Conservation (phyloP, 2,329 filamentous ascomycete genomes). For the Fusarium tuaranense region DNA sequence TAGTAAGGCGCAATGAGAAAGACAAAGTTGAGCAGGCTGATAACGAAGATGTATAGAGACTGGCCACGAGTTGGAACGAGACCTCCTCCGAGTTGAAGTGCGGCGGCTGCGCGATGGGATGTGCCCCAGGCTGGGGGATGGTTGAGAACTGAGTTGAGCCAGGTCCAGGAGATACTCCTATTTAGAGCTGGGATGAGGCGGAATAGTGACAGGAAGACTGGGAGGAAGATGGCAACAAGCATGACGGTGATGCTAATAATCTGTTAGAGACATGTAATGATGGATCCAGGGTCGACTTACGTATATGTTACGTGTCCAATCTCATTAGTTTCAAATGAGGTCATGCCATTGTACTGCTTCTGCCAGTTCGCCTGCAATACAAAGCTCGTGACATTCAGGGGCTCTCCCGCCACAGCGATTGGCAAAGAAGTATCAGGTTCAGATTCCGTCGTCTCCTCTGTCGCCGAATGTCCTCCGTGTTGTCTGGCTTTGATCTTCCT, state of each 20-base stretch:
- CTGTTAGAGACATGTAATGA: not conserved
- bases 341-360: conserved; percentile 62
- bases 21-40: conserved; percentile 50
- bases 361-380: conserved; percentile 46
- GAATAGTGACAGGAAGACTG: conserved; percentile 48
- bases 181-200: conserved; percentile 49
- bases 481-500: conserved; percentile 21
- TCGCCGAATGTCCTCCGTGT: conserved; percentile 20
- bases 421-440: conserved; percentile 36
- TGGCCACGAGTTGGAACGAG: conserved; percentile 52
- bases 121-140: conserved; percentile 48
- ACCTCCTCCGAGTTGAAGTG: conserved; percentile 34
- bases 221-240: conserved; percentile 48
- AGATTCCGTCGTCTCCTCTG: conserved; percentile 7
- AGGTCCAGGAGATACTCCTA: conserved; percentile 40
- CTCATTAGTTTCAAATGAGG: conserved; percentile 63
- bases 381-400: conserved; percentile 50
- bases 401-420: conserved; percentile 35
- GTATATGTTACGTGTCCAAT: conserved; percentile 41
- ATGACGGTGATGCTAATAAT: conserved; percentile 36
- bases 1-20: conserved; percentile 48
- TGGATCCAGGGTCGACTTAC: not conserved
- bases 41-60: conserved; percentile 48
- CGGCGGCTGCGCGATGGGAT: conserved; percentile 48
- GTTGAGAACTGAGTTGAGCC: conserved; percentile 46